phyloP scores from a whole-genome alignment of 441 rosid species.

The Erodium chrysanthum region DNA sequence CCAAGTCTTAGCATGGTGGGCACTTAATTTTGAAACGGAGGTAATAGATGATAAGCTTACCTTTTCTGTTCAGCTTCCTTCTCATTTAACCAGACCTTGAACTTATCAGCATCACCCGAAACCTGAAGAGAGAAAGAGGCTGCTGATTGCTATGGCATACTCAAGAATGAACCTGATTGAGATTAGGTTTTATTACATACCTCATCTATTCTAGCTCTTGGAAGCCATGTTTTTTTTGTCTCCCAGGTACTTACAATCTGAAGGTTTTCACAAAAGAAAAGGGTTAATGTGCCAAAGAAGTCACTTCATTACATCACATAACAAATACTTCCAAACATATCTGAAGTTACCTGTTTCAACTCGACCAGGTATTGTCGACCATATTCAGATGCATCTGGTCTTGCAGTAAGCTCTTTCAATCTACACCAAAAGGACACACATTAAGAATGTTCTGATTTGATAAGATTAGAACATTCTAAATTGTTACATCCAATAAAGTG shows the following conservation, averaged over 20 bases:
- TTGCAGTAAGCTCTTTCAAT: constrained; percentile 65
- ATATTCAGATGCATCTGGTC: constrained; percentile 56
- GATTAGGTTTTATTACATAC: constrained; percentile 27
- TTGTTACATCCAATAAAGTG: background rate
- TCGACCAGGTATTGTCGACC: constrained; percentile 53
- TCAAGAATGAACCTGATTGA: background rate
- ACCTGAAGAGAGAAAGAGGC: constrained; percentile 33
- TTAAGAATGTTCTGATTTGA: background rate
- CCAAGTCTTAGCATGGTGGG: too few species aligned
- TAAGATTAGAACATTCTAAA: constrained; percentile 7
- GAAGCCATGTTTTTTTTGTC: constrained; percentile 77
- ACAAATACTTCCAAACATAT: background rate
- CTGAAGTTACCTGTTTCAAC: constrained; percentile 45
- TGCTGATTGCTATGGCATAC: background rate
- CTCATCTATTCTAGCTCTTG: constrained; percentile 65
- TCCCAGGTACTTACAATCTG: constrained; percentile 72
- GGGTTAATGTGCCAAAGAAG: constrained; percentile 10
- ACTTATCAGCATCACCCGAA: constrained; percentile 43
- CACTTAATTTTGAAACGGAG: too few species aligned
- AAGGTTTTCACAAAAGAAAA: constrained; percentile 19
- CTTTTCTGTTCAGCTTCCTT: constrained; percentile 70
- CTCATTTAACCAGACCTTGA: constrained; percentile 76
- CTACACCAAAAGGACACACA: constrained; percentile 29
- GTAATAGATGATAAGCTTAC: constrained; percentile 30
- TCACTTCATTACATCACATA: background rate